These are phyloP conservation scores for Termitomyces sp. DNA, from an alignment of 768 basidiomycete genomes.

Conservation along the genomic window DNA sequence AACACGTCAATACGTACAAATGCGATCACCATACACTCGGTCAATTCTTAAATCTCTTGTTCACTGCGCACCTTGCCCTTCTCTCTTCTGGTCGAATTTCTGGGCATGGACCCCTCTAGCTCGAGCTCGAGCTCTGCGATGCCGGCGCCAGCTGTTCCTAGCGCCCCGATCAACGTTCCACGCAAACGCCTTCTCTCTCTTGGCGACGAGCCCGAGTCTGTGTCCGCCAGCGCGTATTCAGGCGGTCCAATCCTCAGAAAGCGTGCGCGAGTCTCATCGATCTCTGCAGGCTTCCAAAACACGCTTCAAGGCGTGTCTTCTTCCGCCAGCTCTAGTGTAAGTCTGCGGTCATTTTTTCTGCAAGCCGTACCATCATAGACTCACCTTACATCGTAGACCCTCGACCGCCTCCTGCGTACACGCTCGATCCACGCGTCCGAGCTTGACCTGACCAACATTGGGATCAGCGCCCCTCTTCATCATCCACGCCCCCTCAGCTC, in stretches of 20 bases:
- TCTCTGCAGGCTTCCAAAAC: not conserved
- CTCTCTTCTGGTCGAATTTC: not conserved
- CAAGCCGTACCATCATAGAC: not conserved
- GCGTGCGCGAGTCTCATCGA: constrained; percentile 25
- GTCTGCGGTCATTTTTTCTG: not conserved
- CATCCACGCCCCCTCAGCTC: constrained; percentile 15
- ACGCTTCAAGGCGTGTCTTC: not conserved
- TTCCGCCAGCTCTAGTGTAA: not conserved
- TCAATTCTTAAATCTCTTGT: constrained; percentile 5
- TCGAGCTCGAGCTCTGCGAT: not conserved
- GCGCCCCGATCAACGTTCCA: not conserved
- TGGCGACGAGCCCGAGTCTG: constrained; percentile 12
- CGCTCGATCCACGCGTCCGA: not conserved
- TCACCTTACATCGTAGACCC: not conserved
- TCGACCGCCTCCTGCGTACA: not conserved
- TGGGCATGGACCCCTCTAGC: not conserved
- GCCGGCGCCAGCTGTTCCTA: not conserved
- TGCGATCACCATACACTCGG: constrained; percentile 5
- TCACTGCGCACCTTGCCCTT: not conserved
- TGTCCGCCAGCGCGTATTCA: constrained; percentile 10
- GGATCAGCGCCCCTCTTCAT: not conserved
- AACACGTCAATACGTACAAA: constrained; percentile 29
- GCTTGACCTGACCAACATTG: not conserved
- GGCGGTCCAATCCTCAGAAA: constrained; percentile 17
- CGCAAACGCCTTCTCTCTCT: constrained; percentile 7